Conservation (phyloP, 2,329 filamentous ascomycete species). For the Colletotrichum melonis region DNA sequence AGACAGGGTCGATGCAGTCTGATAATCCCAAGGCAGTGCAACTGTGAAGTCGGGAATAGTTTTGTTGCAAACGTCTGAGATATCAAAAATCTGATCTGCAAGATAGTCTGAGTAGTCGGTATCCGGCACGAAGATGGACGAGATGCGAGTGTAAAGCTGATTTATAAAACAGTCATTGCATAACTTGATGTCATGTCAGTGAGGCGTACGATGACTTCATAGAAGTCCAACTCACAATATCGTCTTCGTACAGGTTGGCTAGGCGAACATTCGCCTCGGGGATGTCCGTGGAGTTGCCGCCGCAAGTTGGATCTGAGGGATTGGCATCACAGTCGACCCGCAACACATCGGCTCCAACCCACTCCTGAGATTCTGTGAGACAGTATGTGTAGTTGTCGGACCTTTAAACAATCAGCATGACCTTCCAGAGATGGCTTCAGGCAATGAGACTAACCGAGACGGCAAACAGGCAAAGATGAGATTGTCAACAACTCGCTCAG, state of each 20-base stretch:
- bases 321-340: slow-evolving; percentile 1
- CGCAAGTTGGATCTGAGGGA: slow-evolving; percentile 1
- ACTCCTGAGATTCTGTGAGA: neutral
- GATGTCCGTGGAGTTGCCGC: slow-evolving; percentile 2
- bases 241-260: slow-evolving; percentile 9
- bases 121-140: neutral
- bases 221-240: neutral
- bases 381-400: neutral
- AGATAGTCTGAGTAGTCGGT: neutral
- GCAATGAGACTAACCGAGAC: neutral
- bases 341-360: neutral
- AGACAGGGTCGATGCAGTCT: neutral
- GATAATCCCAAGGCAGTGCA: neutral
- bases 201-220: neutral
- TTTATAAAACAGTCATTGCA: neutral
- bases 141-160: neutral
- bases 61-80: neutral
- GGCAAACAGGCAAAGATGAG: neutral
- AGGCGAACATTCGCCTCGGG: slow-evolving; percentile 2
- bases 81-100: neutral
- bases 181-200: neutral
- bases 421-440: neutral
- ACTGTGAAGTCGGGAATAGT: neutral
- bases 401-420: neutral
- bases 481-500: neutral